phyloP scores from a whole-genome alignment of 2,329 filamentous ascomycete genomes.

The Arthrobotrys pseudoclavata region DNA sequence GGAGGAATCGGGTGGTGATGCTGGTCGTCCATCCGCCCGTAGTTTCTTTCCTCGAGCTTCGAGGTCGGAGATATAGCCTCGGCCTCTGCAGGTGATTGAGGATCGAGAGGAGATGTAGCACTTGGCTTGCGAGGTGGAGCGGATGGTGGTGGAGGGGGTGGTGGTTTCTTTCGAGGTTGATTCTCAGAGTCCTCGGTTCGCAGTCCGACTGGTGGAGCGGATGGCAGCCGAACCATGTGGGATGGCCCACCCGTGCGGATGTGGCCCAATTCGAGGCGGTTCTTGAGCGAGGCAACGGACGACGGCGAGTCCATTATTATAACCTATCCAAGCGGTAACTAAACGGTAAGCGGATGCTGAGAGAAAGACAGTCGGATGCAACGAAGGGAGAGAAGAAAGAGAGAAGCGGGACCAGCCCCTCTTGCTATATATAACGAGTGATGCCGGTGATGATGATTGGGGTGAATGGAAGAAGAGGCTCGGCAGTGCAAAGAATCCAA shows the following conservation, averaged over 20 bases:
- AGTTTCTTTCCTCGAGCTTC: slow-evolving; percentile 9
- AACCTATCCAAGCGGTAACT: background rate
- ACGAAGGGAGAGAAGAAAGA: background rate
- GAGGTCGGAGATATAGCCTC: background rate
- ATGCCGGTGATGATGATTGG: background rate
- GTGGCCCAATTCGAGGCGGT: slow-evolving; percentile 31
- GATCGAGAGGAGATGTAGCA: background rate
- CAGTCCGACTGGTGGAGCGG: background rate
- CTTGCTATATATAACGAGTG: background rate
- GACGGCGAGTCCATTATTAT: background rate
- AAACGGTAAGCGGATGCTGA: background rate
- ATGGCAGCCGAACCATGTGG: background rate
- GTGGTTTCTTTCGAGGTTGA: slow-evolving; percentile 9
- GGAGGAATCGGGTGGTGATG: background rate
- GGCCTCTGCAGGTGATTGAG: background rate
- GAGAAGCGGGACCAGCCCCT: background rate
- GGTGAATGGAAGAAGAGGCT: background rate
- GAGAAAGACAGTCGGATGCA: background rate
- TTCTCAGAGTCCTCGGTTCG: background rate
- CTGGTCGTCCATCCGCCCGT: slow-evolving; percentile 12
- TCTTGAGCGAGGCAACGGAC: slow-evolving; percentile 16
- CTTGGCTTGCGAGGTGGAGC: slow-evolving; percentile 19
- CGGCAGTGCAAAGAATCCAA: background rate
- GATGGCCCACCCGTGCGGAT: slow-evolving; percentile 36
- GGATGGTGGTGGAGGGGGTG: slow-evolving; percentile 38